phyloP scores from a whole-genome alignment of 2,329 filamentous ascomycete genomes.

The Dactylellina leptospora region DNA sequence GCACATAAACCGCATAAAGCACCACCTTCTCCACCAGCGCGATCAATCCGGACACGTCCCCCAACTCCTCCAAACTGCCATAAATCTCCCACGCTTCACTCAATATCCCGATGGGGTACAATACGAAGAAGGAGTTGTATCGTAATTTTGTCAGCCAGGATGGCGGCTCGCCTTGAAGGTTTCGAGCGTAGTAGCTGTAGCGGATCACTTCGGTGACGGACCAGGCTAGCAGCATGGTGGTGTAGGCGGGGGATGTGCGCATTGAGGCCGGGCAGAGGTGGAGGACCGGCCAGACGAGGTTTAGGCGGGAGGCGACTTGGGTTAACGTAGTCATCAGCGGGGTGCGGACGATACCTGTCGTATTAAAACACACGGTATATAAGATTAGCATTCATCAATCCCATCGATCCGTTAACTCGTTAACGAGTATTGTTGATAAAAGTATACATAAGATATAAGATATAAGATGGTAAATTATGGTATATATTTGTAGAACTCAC shows the following conservation, averaged over 20 bases:
- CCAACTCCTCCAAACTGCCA: conserved; percentile 71
- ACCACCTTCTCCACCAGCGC: conserved; percentile 36
- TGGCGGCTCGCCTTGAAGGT: conserved; percentile 71
- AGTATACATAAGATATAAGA: no score
- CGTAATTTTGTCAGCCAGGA: conserved; percentile 77
- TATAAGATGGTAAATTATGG: no score
- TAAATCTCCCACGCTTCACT: conserved; percentile 87
- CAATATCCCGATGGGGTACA: conserved; percentile 90
- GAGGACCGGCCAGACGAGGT: conserved; percentile 88
- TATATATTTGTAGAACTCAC: no score
- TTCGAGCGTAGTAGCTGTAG: conserved; percentile 88
- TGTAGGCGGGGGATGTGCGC: conserved; percentile 71
- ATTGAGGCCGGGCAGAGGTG: conserved; percentile 73
- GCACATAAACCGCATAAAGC: conserved; percentile 64
- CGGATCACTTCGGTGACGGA: conserved; percentile 89
- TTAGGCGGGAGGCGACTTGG: conserved; percentile 86
- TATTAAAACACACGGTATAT: not conserved
- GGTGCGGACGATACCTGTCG: conserved; percentile 79
- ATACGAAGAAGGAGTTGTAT: conserved; percentile 90
- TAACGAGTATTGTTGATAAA: no score
- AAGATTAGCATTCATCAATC: conserved; percentile 7
- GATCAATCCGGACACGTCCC: conserved; percentile 27
- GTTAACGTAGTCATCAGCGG: conserved; percentile 85
- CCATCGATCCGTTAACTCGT: no score
- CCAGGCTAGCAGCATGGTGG: conserved; percentile 86